Base-by-base conservation (phyloP, 495 filamentous ascomycete species). In the Aspergillus ostianus region DNA sequence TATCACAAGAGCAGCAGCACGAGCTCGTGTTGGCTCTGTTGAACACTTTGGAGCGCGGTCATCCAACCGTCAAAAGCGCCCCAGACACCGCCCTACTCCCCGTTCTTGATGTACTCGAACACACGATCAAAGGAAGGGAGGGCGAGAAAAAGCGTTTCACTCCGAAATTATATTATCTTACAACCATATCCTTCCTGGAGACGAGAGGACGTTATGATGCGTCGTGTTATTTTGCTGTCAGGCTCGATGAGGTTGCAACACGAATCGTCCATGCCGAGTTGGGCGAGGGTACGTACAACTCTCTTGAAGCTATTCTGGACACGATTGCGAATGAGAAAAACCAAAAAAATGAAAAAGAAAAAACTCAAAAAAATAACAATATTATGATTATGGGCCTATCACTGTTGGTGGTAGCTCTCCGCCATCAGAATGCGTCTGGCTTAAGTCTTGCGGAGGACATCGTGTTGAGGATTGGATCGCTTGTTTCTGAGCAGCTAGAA, bases 401-500 rank as follows among this genome's bases (percentile, higher is more conserved):
- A 56, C 74, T 87, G 7, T 73, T 88, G 7, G 80, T 77, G 45
- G 74, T 82, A 53, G 64, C 85, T 10, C 48, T 70, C 2, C 32
- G 20, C 0, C 47, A 41, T 12, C 47, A 73, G 3, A 67, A 65
- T 46, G 66, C 66, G 17, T 62, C 64, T 13, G 55, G 68, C 8
- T 62, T 58, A 23, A 36, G 62, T 0, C 63, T 74, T 9, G 56
- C 67, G 0, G 56, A 62, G 15, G 51, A 53, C 36, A 59, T 66
- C 19, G 50, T 69, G 30, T 68, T 72, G 21, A 72, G 75, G 3
- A 58, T 86, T 18, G 85, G 87, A 10, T 68, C 66, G 6, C 73
- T 90, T 13, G 84, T 86, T 4, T 81, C 78, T 41, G 70, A 77
- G 44, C 87, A 85, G 57, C 76, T 98, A 17, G 83, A 87, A 51